Evolutionary conservation across 2,329 filamentous ascomycete species (phyloP).

Genomic region (Lachnellula cervina): DNA sequence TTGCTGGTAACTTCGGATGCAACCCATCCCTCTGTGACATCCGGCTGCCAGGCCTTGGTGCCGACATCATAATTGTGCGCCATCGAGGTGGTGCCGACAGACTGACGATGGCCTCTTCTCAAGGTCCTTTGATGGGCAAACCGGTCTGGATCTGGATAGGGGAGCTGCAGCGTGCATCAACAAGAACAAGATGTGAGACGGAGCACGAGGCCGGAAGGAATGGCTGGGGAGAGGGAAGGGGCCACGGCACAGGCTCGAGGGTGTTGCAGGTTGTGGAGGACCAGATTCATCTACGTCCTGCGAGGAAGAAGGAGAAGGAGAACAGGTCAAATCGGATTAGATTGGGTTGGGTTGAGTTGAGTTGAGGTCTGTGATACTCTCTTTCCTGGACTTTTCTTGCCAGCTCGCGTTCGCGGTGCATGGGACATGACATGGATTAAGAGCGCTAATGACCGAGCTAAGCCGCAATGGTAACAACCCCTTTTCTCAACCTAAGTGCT

Average conservation of each 20-base stretch:
- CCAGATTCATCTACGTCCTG: too few species aligned
- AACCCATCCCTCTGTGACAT: conserved; percentile 93
- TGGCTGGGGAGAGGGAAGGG: not conserved
- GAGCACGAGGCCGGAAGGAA: not conserved
- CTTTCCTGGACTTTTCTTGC: too few species aligned
- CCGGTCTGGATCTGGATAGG: conserved; percentile 16
- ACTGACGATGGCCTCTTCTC: conserved; percentile 11
- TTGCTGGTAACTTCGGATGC: conserved; percentile 91
- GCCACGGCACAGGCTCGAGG: not conserved
- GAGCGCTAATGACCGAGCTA: too few species aligned
- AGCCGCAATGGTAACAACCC: too few species aligned
- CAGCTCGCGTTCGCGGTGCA: too few species aligned
- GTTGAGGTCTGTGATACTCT: too few species aligned
- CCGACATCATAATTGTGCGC: conserved; percentile 94
- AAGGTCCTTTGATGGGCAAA: conserved; percentile 17
- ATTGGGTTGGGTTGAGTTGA: too few species aligned
- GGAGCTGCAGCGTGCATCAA: conserved; percentile 25
- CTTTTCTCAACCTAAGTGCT: too few species aligned
- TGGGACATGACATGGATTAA: too few species aligned
- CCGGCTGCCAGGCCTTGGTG: conserved; percentile 97
- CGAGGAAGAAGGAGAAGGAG: too few species aligned
- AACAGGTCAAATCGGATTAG: too few species aligned
- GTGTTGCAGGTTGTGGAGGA: too few species aligned
- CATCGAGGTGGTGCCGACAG: conserved; percentile 48
- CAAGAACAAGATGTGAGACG: conserved; percentile 1